A percentile compares a stretch with the other conserved stretches of the same genome.
Evolutionary conservation across 2,329 filamentous ascomycete genomes (phyloP).

Genomic region (Shiraia sp.): DNA sequence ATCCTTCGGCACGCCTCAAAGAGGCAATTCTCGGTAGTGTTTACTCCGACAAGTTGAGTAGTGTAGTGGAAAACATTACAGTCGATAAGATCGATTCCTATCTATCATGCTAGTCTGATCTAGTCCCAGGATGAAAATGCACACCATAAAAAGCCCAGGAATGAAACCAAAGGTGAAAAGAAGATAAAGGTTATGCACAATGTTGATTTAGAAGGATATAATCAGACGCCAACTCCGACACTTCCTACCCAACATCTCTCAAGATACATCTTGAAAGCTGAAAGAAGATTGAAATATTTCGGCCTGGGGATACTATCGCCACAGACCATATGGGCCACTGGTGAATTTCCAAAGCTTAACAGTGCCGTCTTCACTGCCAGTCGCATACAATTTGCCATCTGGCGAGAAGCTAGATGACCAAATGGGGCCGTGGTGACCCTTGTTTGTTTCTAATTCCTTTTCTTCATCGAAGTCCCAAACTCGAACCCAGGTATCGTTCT

Average conservation of each 20-base stretch:
- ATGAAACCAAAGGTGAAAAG: no score
- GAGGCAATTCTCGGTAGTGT: constrained; percentile 20
- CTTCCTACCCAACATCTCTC: background rate
- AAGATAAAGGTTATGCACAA: no score
- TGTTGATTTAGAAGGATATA: no score
- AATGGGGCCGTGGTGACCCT: constrained; percentile 95
- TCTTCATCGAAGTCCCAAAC: constrained; percentile 88
- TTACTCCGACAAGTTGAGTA: constrained; percentile 14
- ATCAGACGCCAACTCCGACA: no score
- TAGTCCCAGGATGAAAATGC: no score
- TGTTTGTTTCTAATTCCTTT: constrained; percentile 85
- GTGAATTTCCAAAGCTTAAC: constrained; percentile 87
- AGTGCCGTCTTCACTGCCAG: constrained; percentile 94
- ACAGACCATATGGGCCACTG: constrained; percentile 66
- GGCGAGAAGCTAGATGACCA: constrained; percentile 96
- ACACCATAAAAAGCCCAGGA: no score
- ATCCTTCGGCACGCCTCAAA: constrained; percentile 28
- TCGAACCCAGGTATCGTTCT: constrained; percentile 87
- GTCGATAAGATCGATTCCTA: background rate
- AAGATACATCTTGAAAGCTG: background rate
- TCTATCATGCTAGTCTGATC: no score
- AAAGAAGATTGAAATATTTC: background rate
- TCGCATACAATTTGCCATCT: constrained; percentile 94
- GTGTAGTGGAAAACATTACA: background rate
- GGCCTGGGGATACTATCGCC: constrained; percentile 51